phyloP scores from a whole-genome alignment of 179 eudicot genomes.

The Kewa caespitosa region DNA sequence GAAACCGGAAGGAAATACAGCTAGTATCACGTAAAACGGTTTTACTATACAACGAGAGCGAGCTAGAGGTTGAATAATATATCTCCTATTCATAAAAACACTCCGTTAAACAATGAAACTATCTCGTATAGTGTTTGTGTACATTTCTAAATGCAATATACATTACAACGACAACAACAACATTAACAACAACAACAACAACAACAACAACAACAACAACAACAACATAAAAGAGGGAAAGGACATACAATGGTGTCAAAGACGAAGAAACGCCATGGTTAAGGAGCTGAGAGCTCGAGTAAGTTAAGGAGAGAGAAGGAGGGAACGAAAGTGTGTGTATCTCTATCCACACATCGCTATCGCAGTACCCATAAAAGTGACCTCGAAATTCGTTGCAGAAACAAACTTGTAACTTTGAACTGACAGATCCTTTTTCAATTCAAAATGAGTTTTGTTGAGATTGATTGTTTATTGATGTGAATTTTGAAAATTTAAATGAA shows the following conservation, averaged over 20 bases:
- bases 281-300: conserved; percentile 18
- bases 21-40: too few relatives aligned
- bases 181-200: background rate
- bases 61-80: too few relatives aligned
- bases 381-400: background rate
- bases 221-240: background rate
- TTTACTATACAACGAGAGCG: too few relatives aligned
- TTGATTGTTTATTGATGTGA: background rate
- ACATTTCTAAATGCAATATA: background rate
- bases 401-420: conserved; percentile 13
- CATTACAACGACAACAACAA: background rate
- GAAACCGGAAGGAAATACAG: too few relatives aligned
- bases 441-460: background rate
- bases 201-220: background rate
- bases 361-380: background rate
- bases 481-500: background rate
- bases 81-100: too few relatives aligned
- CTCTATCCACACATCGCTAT: background rate
- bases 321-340: background rate
- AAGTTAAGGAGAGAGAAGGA: background rate
- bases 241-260: background rate
- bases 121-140: too few relatives aligned
- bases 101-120: too few relatives aligned
- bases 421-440: background rate
- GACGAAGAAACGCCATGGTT: conserved; percentile 16